phyloP scores from a whole-genome alignment of 805 yeast genomes.

The Candida chilensis region DNA sequence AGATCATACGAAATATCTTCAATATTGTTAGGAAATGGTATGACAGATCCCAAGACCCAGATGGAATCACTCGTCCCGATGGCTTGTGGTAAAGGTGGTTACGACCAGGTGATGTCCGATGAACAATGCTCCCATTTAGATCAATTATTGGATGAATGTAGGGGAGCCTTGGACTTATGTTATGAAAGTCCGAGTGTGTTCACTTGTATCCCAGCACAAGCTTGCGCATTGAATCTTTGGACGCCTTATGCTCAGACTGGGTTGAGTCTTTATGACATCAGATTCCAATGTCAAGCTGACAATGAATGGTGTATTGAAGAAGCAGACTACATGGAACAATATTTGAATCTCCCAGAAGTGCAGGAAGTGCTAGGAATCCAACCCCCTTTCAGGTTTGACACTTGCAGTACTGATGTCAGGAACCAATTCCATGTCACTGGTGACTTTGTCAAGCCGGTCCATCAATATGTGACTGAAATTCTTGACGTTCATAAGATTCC shows the following conservation, averaged over 20 bases:
- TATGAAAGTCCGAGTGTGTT: constrained; percentile 19
- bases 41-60: constrained; percentile 32
- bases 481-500: constrained; percentile 29
- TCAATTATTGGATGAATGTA: constrained; percentile 9
- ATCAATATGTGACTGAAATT: constrained; percentile 28
- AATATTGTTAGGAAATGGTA: constrained; percentile 35
- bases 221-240: constrained; percentile 27
- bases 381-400: constrained; percentile 17
- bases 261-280: constrained; percentile 83
- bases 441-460: constrained; percentile 32
- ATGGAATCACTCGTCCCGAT: constrained; percentile 27
- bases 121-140: constrained; percentile 16
- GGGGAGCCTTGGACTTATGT: constrained; percentile 20
- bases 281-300: constrained; percentile 31
- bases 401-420: constrained; percentile 23
- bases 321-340: constrained; percentile 23
- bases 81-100: constrained; percentile 22
- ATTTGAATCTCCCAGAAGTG: constrained; percentile 25
- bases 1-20: constrained; percentile 29
- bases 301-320: constrained; percentile 23
- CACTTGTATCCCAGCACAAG: constrained; percentile 28
- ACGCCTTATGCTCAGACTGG: constrained; percentile 57
- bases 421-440: constrained; percentile 25
- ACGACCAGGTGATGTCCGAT: constrained; percentile 4
- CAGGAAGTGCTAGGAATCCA: constrained; percentile 26